These are phyloP conservation scores for Lyophyllum atratum DNA, from an alignment of 768 basidiomycete genomes.

Conservation along the genomic window DNA sequence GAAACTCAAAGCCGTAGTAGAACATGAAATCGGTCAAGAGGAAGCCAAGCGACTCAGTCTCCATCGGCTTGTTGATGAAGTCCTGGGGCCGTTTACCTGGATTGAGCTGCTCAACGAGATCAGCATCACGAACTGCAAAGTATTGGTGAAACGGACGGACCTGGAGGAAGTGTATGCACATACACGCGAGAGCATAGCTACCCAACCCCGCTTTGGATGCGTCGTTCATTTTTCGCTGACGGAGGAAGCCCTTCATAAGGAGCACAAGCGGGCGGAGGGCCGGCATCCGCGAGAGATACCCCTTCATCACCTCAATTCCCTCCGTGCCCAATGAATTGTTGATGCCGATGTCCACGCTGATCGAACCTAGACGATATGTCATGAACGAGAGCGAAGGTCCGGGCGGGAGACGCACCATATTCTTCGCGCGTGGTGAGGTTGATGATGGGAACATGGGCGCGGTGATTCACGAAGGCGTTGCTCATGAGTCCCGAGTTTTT, in stretches of 20 bases:
- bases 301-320: constrained; percentile 52
- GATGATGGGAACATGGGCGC: constrained; percentile 59
- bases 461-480: constrained; percentile 29
- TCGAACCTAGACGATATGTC: constrained; percentile 38
- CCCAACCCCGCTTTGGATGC: constrained; percentile 64
- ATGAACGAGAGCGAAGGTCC: background rate
- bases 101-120: constrained; percentile 46
- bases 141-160: constrained; percentile 34
- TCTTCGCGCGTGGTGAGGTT: constrained; percentile 50
- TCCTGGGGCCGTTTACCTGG: constrained; percentile 54
- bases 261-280: constrained; percentile 62
- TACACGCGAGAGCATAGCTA: constrained; percentile 64
- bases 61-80: constrained; percentile 44
- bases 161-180: constrained; percentile 72
- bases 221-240: constrained; percentile 59
- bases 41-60: constrained; percentile 54
- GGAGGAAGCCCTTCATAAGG: constrained; percentile 62
- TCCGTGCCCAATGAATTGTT: constrained; percentile 60
- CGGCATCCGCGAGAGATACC: constrained; percentile 54
- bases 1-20: constrained; percentile 56
- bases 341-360: constrained; percentile 67
- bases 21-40: constrained; percentile 67
- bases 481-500: constrained; percentile 43
- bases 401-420: constrained; percentile 30
- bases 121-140: background rate